A percentile compares a stretch with the other conserved stretches of the same genome.
Evolutionary conservation across 176 grass and related monocot species (phyloP).

Genomic region (Bonia amplexicaulis): DNA sequence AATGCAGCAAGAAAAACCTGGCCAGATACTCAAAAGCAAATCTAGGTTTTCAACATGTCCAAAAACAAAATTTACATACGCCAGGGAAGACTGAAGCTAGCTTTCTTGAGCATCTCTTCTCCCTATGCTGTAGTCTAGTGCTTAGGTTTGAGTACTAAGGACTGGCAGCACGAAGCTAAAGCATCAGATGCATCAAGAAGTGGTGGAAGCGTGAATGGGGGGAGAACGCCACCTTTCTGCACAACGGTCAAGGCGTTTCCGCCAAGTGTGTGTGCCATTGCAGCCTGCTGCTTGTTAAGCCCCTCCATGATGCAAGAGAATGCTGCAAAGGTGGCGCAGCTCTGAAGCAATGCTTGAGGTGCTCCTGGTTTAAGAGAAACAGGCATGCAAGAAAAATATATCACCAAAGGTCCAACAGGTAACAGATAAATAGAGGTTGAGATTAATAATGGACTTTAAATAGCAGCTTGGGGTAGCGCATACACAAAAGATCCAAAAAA

Average conservation of each 20-base stretch:
- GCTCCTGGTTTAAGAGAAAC: constrained; percentile 39
- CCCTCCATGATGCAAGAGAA: constrained; percentile 97
- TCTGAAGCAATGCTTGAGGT: constrained; percentile 70
- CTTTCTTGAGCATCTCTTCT: constrained; percentile 12
- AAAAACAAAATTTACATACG: constrained; percentile 32
- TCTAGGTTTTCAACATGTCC: not conserved
- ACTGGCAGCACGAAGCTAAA: constrained; percentile 65
- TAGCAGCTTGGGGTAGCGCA: not conserved
- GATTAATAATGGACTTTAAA: not conserved
- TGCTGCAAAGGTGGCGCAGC: constrained; percentile 76
- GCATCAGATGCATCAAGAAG: constrained; percentile 53
- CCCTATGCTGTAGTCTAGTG: constrained; percentile 13
- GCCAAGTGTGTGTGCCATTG: constrained; percentile 40
- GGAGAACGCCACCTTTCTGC: constrained; percentile 39
- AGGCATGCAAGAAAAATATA: not conserved
- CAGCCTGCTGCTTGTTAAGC: constrained; percentile 81
- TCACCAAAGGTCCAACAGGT: not conserved
- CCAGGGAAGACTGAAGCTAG: not conserved
- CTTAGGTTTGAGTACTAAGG: constrained; percentile 51
- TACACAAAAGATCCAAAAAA: not conserved
- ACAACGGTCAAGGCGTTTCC: not conserved
- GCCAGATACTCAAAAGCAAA: not conserved
- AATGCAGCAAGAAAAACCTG: not conserved
- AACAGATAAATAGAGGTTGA: not conserved
- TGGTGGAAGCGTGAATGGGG: constrained; percentile 73